phyloP scores from a whole-genome alignment of 1,284 basidiomycete species.

The Apiotrichum sp. region DNA sequence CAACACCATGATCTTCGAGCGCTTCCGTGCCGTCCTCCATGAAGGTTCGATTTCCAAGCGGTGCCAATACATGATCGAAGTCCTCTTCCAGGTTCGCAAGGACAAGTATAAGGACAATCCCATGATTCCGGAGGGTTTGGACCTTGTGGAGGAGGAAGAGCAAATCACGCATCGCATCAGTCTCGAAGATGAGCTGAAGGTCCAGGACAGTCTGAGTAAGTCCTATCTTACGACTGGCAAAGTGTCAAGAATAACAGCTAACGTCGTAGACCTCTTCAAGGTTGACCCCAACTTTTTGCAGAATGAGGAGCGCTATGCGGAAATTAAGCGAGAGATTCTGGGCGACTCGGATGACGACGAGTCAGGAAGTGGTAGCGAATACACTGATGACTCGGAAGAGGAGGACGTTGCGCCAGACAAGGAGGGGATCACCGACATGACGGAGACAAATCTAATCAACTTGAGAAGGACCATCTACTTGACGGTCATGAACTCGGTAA shows the following conservation, averaged over 20 bases:
- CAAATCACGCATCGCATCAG: conserved; percentile 91
- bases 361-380: conserved; percentile 63
- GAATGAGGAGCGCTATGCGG: conserved; percentile 88
- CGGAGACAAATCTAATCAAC: conserved; percentile 93
- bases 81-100: conserved; percentile 94
- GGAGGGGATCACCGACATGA: conserved; percentile 87
- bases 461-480: conserved; percentile 89
- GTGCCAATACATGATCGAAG: conserved; percentile 99
- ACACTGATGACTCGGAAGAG: conserved; percentile 58
- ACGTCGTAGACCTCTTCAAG: conserved; percentile 80
- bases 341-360: conserved; percentile 56
- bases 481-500: conserved; percentile 88
- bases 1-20: conserved; percentile 86
- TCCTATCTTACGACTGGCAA: conserved; percentile 18
- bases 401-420: conserved; percentile 63
- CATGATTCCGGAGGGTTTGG: conserved; percentile 82
- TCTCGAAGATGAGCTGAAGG: conserved; percentile 85
- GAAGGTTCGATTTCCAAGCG: conserved; percentile 92
- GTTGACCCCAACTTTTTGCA: conserved; percentile 79
- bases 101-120: conserved; percentile 99
- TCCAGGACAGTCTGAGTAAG: conserved; percentile 89
- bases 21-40: conserved; percentile 92
- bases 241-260: neutral
- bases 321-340: conserved; percentile 89
- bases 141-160: conserved; percentile 95